A percentile compares a stretch with the other conserved stretches of the same genome.
Conservation (phyloP, 169 alveolate genomes). For the Toxoplasma gondii region DNA sequence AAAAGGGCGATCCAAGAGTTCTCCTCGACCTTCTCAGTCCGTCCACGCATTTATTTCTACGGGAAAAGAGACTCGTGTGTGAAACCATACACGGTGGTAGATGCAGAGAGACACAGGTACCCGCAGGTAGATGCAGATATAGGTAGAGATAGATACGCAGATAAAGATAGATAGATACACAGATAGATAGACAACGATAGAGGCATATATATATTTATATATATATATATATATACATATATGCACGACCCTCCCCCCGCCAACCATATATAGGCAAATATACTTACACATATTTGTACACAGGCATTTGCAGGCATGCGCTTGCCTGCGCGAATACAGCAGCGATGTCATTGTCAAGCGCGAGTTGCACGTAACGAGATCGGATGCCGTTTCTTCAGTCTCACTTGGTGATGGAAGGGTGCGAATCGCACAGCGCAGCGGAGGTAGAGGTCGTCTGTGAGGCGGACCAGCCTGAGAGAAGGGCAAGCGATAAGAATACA, state of each 20-base stretch:
- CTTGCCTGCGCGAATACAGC: background rate
- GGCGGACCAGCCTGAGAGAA: background rate
- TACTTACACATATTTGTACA: too few relatives aligned
- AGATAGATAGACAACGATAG: too few relatives aligned
- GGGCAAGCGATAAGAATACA: background rate
- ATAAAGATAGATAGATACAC: background rate
- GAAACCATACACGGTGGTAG: background rate
- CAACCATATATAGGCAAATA: too few relatives aligned
- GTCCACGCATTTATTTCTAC: background rate
- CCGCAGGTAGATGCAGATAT: background rate
- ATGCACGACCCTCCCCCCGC: too few relatives aligned
- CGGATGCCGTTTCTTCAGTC: background rate
- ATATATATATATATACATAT: too few relatives aligned
- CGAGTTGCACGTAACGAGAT: too few relatives aligned
- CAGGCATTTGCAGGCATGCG: too few relatives aligned
- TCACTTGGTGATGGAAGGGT: background rate
- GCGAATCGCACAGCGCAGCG: conserved; percentile 26
- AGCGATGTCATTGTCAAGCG: too few relatives aligned
- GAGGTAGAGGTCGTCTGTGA: conserved; percentile 3
- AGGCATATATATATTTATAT: too few relatives aligned
- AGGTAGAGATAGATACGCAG: background rate
- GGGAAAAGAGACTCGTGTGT: background rate
- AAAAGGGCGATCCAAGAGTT: too few relatives aligned
- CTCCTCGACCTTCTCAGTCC: too few relatives aligned
- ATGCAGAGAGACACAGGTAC: background rate